phyloP scores from a whole-genome alignment of 345 rosid genomes.

The Nephelium lappaceum region DNA sequence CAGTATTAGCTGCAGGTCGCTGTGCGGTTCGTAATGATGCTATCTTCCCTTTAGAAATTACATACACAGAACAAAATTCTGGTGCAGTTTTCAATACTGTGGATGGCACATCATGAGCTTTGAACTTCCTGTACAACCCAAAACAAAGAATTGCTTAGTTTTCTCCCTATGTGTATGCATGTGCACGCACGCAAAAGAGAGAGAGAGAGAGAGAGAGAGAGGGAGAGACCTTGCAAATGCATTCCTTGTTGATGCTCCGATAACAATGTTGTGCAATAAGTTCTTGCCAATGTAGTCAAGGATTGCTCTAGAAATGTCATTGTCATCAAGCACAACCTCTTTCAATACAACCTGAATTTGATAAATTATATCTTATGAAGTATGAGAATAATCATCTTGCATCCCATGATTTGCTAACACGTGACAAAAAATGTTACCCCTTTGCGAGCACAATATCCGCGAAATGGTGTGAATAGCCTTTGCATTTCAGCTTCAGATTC shows the following conservation, averaged over 20 bases:
- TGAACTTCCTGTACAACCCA: slow-evolving; percentile 46
- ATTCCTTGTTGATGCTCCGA: slow-evolving; percentile 69
- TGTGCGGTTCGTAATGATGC: slow-evolving; percentile 52
- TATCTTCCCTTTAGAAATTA: slow-evolving; percentile 82
- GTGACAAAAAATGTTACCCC: slow-evolving; percentile 45
- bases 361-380: background rate
- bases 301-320: slow-evolving; percentile 59
- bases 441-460: slow-evolving; percentile 85
- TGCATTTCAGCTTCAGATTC: slow-evolving; percentile 41
- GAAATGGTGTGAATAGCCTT: slow-evolving; percentile 61
- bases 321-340: slow-evolving; percentile 66
- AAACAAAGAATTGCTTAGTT: background rate
- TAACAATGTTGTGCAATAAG: slow-evolving; percentile 54
- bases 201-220: background rate
- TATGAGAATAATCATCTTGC: background rate
- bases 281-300: slow-evolving; percentile 59
- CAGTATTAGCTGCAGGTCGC: slow-evolving; percentile 46
- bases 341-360: slow-evolving; percentile 51
- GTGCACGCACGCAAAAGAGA: background rate
- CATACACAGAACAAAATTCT: slow-evolving; percentile 72
- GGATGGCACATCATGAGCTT: slow-evolving; percentile 51
- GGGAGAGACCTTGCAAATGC: slow-evolving; percentile 59
- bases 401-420: background rate
- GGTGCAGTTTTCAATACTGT: slow-evolving; percentile 56
- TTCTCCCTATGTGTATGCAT: too few species aligned